Conservation (phyloP, 495 filamentous ascomycete genomes). For the Podospora pseudoanserina region DNA sequence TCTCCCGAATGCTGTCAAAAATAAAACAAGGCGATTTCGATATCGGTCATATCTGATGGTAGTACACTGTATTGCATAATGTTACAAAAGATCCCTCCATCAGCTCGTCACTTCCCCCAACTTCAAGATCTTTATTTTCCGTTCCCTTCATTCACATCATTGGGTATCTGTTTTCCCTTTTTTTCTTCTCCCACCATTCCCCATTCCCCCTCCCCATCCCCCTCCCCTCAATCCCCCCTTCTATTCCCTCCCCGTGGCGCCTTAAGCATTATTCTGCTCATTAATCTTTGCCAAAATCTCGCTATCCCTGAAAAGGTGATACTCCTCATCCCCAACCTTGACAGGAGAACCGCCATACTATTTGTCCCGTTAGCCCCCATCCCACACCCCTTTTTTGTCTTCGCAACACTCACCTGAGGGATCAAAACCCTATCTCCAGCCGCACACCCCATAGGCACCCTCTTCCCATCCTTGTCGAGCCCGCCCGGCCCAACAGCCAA, state of each 20-base stretch:
- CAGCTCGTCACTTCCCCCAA: no score
- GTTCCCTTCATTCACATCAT: conserved; percentile 10
- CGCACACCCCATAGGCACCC: conserved; percentile 72
- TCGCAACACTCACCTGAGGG: conserved; percentile 65
- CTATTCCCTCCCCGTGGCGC: background rate
- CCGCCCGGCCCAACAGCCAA: conserved; percentile 90
- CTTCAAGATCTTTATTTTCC: background rate
- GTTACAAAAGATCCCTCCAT: no score
- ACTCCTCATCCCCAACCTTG: conserved; percentile 97
- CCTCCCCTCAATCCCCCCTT: background rate
- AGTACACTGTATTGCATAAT: no score
- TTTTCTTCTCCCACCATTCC: background rate
- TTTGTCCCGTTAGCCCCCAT: conserved; percentile 29
- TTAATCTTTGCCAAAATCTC: conserved; percentile 91
- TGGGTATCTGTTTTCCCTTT: conserved; percentile 35
- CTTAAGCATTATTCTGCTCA: conserved; percentile 51
- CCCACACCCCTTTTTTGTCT: no score
- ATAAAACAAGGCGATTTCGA: no score
- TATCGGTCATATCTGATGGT: no score
- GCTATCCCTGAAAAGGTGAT: conserved; percentile 89
- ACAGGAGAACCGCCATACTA: conserved; percentile 94
- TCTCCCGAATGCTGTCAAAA: no score
- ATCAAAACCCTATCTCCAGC: conserved; percentile 92
- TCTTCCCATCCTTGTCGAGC: conserved; percentile 81
- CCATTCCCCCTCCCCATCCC: no score